phyloP scores from a whole-genome alignment of 352 stramenopile genomes.

The Peronospora farinosa region DNA sequence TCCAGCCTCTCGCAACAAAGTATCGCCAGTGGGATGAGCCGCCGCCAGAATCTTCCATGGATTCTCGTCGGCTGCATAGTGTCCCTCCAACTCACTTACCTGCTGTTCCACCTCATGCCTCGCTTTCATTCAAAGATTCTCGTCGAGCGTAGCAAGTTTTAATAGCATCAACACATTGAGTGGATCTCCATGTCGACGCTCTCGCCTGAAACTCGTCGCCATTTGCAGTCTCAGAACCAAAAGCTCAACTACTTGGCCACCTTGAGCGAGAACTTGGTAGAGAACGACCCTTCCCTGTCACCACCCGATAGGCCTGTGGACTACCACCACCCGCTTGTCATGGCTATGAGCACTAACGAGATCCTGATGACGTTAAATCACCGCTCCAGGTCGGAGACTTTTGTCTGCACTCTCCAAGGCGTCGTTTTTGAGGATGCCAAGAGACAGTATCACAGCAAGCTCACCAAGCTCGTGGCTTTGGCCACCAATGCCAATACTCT shows the following conservation, averaged over 20 bases:
- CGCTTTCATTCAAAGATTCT: constrained; percentile 14
- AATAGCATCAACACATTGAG: neutral
- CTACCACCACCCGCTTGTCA: constrained; percentile 13
- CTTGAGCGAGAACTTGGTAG: constrained; percentile 6
- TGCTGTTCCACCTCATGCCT: neutral
- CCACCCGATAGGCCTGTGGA: constrained; percentile 3
- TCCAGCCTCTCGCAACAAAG: constrained; percentile 2
- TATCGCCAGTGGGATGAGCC: constrained; percentile 13
- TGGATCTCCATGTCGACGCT: constrained; percentile 8
- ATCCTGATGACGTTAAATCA: constrained; percentile 5
- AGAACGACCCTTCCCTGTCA: neutral
- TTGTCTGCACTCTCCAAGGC: constrained; percentile 29
- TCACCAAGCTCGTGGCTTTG: constrained; percentile 15
- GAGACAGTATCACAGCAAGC: constrained; percentile 5
- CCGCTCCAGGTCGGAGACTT: constrained; percentile 25
- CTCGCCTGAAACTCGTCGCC: constrained; percentile 2
- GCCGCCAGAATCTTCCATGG: constrained; percentile 9
- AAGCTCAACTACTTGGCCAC: constrained; percentile 13
- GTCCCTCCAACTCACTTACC: neutral
- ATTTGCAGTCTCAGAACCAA: constrained; percentile 12
- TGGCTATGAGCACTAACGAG: constrained; percentile 1
- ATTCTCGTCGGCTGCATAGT: neutral
- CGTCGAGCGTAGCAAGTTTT: constrained; percentile 8
- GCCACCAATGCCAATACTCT: constrained; percentile 2
- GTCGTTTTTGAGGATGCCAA: constrained; percentile 24